Evolutionary conservation across 1,284 basidiomycete genomes (phyloP).

Genomic region (Pseudozyma pruni): DNA sequence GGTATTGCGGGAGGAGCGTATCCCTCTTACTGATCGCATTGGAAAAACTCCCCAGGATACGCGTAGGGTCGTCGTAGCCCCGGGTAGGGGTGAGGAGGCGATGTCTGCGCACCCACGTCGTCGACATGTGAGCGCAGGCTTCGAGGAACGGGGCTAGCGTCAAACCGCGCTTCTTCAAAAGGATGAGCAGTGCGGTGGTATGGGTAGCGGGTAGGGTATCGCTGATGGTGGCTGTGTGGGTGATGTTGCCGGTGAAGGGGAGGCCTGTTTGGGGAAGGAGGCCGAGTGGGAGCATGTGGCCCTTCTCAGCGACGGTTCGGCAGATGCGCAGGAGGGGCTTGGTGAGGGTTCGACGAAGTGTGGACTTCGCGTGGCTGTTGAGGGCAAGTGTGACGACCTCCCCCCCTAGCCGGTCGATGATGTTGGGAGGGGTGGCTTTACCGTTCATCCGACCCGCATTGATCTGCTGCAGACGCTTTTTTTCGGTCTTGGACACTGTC

Average conservation of each 20-base stretch:
- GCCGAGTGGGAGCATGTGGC: constrained; percentile 37
- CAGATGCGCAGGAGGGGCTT: constrained; percentile 23
- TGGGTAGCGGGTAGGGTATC: neutral
- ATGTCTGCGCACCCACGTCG: constrained; percentile 28
- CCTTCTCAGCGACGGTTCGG: constrained; percentile 27
- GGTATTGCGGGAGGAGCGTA: constrained; percentile 16
- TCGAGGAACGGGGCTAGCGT: constrained; percentile 42
- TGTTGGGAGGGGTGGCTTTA: constrained; percentile 17
- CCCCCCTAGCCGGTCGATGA: constrained; percentile 14
- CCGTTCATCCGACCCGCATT: constrained; percentile 34
- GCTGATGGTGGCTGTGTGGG: constrained; percentile 14
- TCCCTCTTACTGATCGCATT: constrained; percentile 37
- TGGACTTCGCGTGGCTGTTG: neutral
- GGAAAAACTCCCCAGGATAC: constrained; percentile 29
- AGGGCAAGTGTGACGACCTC: constrained; percentile 17
- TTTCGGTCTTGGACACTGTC: constrained; percentile 11
- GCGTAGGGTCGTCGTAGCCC: constrained; percentile 5
- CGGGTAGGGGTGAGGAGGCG: constrained; percentile 2
- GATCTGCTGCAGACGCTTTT: constrained; percentile 12
- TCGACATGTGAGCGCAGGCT: constrained; percentile 23
- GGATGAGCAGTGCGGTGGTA: constrained; percentile 5
- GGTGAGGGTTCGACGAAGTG: constrained; percentile 6
- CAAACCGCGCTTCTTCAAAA: constrained; percentile 14
- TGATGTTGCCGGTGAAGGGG: constrained; percentile 6
- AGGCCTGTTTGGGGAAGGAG: constrained; percentile 25